A percentile compares a stretch with the other conserved stretches of the same genome.
phyloP scores from a whole-genome alignment of 139 green algal species.

The Raphidocelis subcapitata region DNA sequence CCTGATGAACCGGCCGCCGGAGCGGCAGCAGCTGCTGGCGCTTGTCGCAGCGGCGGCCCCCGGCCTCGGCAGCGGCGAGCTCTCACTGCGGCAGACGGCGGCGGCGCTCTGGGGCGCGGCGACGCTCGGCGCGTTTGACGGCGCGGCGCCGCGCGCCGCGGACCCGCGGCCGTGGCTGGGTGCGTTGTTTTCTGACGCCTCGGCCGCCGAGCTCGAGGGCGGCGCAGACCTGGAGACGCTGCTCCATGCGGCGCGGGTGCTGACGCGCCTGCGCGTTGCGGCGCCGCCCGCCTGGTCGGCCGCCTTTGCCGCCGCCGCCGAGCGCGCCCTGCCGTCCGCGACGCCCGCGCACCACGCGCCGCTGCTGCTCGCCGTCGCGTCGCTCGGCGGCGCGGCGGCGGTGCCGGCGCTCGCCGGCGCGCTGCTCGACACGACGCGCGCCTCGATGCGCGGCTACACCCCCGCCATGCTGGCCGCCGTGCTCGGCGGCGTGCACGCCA shows the following conservation, averaged over 20 bases:
- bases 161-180: neutral
- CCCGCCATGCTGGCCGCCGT: conserved; percentile 11
- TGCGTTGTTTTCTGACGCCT: neutral
- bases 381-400: neutral
- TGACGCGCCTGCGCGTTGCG: conserved; percentile 11
- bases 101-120: too few species aligned
- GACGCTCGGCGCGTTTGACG: too few species aligned
- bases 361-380: conserved; percentile 7
- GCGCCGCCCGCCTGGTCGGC: conserved; percentile 1
- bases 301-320: conserved; percentile 1
- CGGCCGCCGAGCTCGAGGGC: neutral
- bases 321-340: neutral
- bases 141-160: too few species aligned
- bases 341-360: neutral
- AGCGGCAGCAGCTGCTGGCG: neutral
- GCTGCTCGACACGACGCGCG: neutral
- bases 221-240: neutral
- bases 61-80: too few species aligned
- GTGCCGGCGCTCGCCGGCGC: neutral
- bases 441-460: neutral
- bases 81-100: too few species aligned
- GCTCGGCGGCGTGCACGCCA: neutral
- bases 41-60: too few species aligned
- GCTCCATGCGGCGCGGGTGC: conserved; percentile 6
- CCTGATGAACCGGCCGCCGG: neutral